Evolutionary conservation across 352 stramenopile species (phyloP), one percentile per base, ranked within the genome.

Genomic region (Phytophthora sp.): DNA sequence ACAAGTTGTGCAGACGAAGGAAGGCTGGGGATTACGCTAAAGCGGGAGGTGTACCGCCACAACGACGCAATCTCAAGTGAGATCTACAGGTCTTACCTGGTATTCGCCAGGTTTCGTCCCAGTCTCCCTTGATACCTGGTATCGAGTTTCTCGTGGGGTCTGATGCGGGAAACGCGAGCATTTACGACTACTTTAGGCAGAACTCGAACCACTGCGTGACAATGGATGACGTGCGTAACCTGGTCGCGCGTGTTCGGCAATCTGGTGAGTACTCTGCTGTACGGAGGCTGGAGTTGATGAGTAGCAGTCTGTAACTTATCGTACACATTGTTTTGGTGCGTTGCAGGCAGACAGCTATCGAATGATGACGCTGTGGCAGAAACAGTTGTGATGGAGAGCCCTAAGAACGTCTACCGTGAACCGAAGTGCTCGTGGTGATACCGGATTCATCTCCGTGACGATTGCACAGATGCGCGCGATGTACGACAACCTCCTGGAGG

Each of bases 91-190:
- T 26, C 15, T 55, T 55, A 20, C 23, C 55, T 55, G 55, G 55
- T 63, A 63, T 63, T 63, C 56, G 23, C 41, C 54, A 62, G 42
- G 53, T 61, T 26, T 26, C 53, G 9, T 3, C 9, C 13, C 4
- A 30, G n/a, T 44, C 38, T 45, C 53, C 53, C 2, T 30, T 61
- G 11, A 53, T 44, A 20, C 54, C 54, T 35, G 54, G 39, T 1
- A 61, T 61, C 11, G 12, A 61, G 4, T 3, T 61, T 2, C 20
- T 35, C n/a, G n/a, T n/a, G n/a, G n/a, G n/a, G n/a, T n/a, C n/a
- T n/a, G n/a, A n/a, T n/a, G n/a, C n/a, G n/a, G n/a, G n/a, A n/a
- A 12, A 12, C 46, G 3, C 24, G 36, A 44, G 54, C 7, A 18
- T 61, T 13, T 53, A 46, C 41, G 13, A 61, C 18, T 52, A 46